phyloP scores from a whole-genome alignment of 768 basidiomycete species.

The Leccinum truebloodii region DNA sequence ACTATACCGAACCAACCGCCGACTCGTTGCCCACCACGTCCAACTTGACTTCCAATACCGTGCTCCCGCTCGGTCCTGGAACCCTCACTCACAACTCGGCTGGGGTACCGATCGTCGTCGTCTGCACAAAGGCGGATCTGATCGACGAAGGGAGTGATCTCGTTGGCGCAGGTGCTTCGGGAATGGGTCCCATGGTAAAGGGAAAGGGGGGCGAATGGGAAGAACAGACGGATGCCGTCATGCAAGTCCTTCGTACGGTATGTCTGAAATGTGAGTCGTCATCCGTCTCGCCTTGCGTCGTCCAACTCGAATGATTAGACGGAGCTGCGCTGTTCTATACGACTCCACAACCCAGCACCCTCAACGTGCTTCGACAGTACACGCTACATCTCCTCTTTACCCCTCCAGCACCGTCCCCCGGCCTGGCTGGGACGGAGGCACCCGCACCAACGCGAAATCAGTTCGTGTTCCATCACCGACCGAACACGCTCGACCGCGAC shows the following conservation, averaged over 20 bases:
- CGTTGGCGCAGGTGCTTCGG: slow-evolving; percentile 66
- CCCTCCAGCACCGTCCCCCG: slow-evolving; percentile 58
- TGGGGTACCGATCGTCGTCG: slow-evolving; percentile 86
- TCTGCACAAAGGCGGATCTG: slow-evolving; percentile 90
- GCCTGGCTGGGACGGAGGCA: slow-evolving; percentile 35
- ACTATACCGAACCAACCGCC: slow-evolving; percentile 80
- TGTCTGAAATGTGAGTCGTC: slow-evolving; percentile 84
- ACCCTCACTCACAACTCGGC: slow-evolving; percentile 84
- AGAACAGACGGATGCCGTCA: slow-evolving; percentile 91
- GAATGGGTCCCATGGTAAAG: slow-evolving; percentile 90
- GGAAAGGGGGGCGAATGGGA: slow-evolving; percentile 94
- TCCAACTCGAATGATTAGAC: slow-evolving; percentile 49
- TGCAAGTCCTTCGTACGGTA: slow-evolving; percentile 92
- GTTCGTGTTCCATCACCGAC: slow-evolving; percentile 84
- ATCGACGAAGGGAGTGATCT: slow-evolving; percentile 83
- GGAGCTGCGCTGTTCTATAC: slow-evolving; percentile 93
- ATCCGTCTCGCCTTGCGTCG: neutral
- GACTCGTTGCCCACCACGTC: slow-evolving; percentile 66
- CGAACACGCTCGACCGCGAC: slow-evolving; percentile 93
- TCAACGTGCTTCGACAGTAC: slow-evolving; percentile 79
- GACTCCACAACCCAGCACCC: slow-evolving; percentile 74
- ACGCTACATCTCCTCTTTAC: slow-evolving; percentile 68
- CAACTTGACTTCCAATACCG: slow-evolving; percentile 57
- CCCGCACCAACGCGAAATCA: slow-evolving; percentile 64
- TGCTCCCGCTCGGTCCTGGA: slow-evolving; percentile 83